These are phyloP conservation scores for Viola pubescens DNA, from an alignment of 441 rosid species.

Conservation along the genomic window DNA sequence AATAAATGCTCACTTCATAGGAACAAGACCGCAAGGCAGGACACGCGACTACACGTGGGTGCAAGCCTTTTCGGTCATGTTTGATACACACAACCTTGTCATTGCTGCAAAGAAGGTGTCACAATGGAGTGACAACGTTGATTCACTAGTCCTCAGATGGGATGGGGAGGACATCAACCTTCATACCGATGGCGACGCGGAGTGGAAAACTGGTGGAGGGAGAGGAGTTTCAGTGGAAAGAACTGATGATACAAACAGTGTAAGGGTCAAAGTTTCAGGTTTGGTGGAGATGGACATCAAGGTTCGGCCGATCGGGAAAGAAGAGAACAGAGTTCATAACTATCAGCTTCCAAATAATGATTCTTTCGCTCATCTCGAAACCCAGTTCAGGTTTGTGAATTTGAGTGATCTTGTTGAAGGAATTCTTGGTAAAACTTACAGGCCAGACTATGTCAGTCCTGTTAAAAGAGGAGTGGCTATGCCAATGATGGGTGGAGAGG, in stretches of 20 bases:
- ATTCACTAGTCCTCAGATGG: conserved; percentile 53
- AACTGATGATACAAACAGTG: conserved; percentile 53
- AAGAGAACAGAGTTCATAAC: conserved; percentile 64
- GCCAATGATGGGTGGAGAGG: conserved; percentile 93
- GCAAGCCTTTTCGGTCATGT: conserved; percentile 63
- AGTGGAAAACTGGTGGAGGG: conserved; percentile 43
- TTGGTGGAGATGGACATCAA: conserved; percentile 50
- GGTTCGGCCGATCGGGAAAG: conserved; percentile 56
- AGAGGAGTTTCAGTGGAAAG: conserved; percentile 59
- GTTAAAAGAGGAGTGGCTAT: conserved; percentile 69
- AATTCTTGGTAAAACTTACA: conserved; percentile 74
- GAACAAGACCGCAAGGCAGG: conserved; percentile 68
- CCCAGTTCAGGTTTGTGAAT: conserved; percentile 56
- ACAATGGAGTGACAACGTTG: conserved; percentile 45
- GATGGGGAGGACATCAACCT: conserved; percentile 40
- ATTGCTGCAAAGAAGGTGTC: conserved; percentile 51
- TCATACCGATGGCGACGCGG: conserved; percentile 53
- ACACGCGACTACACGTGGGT: conserved; percentile 89
- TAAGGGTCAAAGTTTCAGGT: conserved; percentile 47
- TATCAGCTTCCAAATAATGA: conserved; percentile 61
- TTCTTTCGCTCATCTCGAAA: conserved; percentile 80
- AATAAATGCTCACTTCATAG: conserved; percentile 86
- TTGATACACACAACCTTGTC: conserved; percentile 52
- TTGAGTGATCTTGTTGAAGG: conserved; percentile 64
- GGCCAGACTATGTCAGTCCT: conserved; percentile 61